Base-by-base conservation (phyloP, 2,329 filamentous ascomycete genomes). In the Fusarium napiforme region DNA sequence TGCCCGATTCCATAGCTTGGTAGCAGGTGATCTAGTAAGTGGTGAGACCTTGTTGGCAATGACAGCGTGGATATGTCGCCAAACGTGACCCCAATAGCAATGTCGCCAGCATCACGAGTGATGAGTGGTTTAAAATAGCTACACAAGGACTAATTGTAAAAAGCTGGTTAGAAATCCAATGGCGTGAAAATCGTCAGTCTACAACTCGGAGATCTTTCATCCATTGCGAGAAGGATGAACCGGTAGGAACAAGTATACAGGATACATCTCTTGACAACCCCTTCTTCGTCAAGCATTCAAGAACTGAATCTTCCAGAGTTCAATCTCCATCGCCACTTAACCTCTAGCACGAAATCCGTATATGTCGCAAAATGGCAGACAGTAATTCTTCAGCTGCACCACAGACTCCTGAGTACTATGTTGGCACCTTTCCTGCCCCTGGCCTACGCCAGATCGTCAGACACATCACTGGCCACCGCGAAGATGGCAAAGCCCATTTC, bases 311-410 rank as follows among this genome's bases (percentile, higher is more conserved):
- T 9, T 26, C n/a, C 49, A 21, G 3, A 3, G 7, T 18, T 36
- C 18, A 26, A 21, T 11, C 9, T 16, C 32, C 4, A 26, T 36
- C 18, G 1, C 32, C 12, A 21, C 18, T 3, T 16, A 9, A 0
- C 1, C 6, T 36, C 2, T 26, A 2, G 1, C 18, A 16, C 4
- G 4, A 52, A 7, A 52, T 1, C 3, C 9, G 1, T 1, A 15
- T 14, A 7, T 7, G 2, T 52, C 1, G 18, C 18, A 52, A 16
- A 26, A 52, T 36, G 49, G n/a, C 32, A 26, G 32, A 36, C 4
- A 15, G 8, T 16, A 21, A 2, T 5, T 52, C 32, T 26, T 6
- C 32, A 21, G 5, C n/a, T 52, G 2, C 32, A 36, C 5, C 23
- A 16, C 49, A 52, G 7, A 10, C 49, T 26, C 49, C n/a, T 15